phyloP scores from a whole-genome alignment of 1,139 yeast genomes.

The Suhomyces wounanorum region DNA sequence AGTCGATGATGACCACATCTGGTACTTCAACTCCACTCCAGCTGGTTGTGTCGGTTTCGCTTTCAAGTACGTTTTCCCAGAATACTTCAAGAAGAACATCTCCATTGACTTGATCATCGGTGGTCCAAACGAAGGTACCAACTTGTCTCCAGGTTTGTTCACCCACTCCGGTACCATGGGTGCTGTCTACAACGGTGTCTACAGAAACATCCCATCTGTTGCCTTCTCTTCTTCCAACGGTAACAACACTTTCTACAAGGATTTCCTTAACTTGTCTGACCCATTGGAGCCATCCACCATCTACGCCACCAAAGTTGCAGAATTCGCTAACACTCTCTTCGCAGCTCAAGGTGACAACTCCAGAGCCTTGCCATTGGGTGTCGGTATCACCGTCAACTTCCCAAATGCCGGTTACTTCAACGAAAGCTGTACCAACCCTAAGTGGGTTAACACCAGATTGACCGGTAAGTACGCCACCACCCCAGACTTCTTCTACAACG shows the following conservation, averaged over 20 bases:
- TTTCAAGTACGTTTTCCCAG: conserved; percentile 44
- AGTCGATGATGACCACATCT: conserved; percentile 41
- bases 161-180: conserved; percentile 50
- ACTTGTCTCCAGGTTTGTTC: conserved; percentile 42
- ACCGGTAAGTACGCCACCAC: conserved; percentile 38
- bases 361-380: conserved; percentile 43
- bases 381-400: conserved; percentile 51
- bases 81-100: conserved; percentile 33
- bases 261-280: conserved; percentile 36
- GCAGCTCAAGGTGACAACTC: conserved; percentile 30
- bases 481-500: conserved; percentile 34
- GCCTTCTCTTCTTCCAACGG: conserved; percentile 49
- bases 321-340: conserved; percentile 42
- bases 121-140: conserved; percentile 52
- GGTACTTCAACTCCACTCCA: conserved; percentile 55
- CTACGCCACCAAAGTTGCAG: conserved; percentile 40
- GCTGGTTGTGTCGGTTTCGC: conserved; percentile 47
- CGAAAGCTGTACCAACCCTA: conserved; percentile 39
- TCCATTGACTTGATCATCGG: conserved; percentile 46
- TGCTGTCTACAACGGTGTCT: conserved; percentile 46
- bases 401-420: conserved; percentile 43
- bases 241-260: conserved; percentile 47
- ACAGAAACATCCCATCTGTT: conserved; percentile 45
- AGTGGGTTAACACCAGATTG: conserved; percentile 40
- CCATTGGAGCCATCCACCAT: conserved; percentile 41